phyloP scores from a whole-genome alignment of 768 basidiomycete species.

The Naganishia friedmannii region DNA sequence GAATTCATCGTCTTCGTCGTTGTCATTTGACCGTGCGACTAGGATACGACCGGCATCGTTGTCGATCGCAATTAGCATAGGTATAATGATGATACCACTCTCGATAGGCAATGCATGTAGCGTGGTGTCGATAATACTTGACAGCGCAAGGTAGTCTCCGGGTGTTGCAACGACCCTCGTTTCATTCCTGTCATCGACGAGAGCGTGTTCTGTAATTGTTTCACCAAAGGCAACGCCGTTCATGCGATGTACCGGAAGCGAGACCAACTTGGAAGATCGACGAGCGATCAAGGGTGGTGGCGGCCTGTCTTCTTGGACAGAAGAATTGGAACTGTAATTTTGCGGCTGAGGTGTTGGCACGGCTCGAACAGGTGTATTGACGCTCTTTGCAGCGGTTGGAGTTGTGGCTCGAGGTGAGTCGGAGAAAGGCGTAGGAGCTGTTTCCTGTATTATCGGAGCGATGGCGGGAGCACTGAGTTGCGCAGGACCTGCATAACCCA shows the following conservation, averaged over 20 bases:
- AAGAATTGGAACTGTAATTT: background rate
- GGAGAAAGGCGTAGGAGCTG: conserved; percentile 27
- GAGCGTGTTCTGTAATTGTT: conserved; percentile 24
- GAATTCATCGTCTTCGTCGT: conserved; percentile 48
- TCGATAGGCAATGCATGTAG: conserved; percentile 72
- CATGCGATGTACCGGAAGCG: conserved; percentile 44
- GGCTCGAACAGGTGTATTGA: conserved; percentile 47
- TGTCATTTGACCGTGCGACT: conserved; percentile 37
- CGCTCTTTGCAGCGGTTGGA: conserved; percentile 9
- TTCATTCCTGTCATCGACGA: conserved; percentile 35
- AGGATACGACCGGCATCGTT: conserved; percentile 54
- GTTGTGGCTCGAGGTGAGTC: conserved; percentile 27
- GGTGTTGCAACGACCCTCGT: conserved; percentile 58
- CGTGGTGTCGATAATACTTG: conserved; percentile 65
- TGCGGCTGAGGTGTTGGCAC: conserved; percentile 34
- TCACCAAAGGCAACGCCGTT: conserved; percentile 19
- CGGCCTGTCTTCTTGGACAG: background rate
- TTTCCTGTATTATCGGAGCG: conserved; percentile 52
- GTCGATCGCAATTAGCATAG: conserved; percentile 80
- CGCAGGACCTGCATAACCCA: conserved; percentile 57
- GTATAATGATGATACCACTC: conserved; percentile 71
- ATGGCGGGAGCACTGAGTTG: conserved; percentile 31
- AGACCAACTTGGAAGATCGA: conserved; percentile 34
- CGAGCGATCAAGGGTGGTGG: conserved; percentile 10
- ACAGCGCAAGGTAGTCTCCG: conserved; percentile 71